A percentile compares a stretch with the other conserved stretches of the same genome.
Conservation (phyloP, 140 eudicot genomes). For the Flaveria floridana region DNA sequence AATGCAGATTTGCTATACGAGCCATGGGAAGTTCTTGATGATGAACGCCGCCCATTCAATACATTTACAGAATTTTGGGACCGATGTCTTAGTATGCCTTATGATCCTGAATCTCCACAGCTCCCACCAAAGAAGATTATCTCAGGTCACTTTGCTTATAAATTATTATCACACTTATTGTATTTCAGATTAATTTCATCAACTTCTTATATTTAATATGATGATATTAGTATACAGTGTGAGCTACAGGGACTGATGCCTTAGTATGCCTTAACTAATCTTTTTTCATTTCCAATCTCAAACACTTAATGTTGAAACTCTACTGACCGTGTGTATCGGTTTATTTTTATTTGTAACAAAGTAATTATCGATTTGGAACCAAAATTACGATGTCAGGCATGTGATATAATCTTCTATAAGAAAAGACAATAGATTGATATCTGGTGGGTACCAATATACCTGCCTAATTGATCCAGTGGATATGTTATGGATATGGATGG, state of each 20-base stretch:
- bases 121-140: slow-evolving; percentile 86
- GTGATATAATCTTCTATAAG: no score
- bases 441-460: no score
- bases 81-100: slow-evolving; percentile 82
- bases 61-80: slow-evolving; percentile 80
- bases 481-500: no score
- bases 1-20: slow-evolving; percentile 88
- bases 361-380: no score
- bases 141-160: slow-evolving; percentile 48
- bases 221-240: neutral
- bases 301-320: no score
- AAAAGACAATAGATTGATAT: no score
- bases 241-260: neutral
- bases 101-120: slow-evolving; percentile 77
- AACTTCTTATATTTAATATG: neutral
- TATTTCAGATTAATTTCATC: no score
- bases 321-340: no score
- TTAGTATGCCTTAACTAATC: neutral
- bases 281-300: no score
- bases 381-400: no score
- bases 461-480: no score
- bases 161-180: neutral
- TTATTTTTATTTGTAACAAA: no score
- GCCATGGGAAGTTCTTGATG: slow-evolving; percentile 88
- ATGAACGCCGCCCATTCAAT: slow-evolving; percentile 59